Conservation (phyloP, 2,329 filamentous ascomycete genomes). For the Aspergillus texensis region DNA sequence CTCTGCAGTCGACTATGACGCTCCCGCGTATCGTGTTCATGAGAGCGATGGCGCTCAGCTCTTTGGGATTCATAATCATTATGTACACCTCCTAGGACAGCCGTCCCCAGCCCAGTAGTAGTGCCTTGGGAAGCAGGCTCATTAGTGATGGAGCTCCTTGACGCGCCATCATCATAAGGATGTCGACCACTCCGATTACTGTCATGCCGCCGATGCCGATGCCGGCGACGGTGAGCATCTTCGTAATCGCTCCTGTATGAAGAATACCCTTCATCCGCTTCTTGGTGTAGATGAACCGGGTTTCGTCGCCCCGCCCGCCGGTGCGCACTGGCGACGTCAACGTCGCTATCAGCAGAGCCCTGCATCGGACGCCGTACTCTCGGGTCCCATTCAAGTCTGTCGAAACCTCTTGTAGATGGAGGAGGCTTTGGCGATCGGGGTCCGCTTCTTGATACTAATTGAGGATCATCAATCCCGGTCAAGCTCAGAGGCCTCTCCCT, state of each 20-base stretch:
- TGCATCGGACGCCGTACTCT: constrained; percentile 27
- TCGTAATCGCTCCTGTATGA: constrained; percentile 49
- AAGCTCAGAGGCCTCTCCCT: constrained; percentile 43
- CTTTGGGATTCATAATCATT: constrained; percentile 33
- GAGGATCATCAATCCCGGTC: constrained; percentile 40
- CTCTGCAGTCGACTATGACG: constrained; percentile 29
- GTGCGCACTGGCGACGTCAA: constrained; percentile 39
- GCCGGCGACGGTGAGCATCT: constrained; percentile 45
- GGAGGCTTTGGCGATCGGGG: constrained; percentile 39
- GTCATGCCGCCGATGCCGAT: constrained; percentile 29
- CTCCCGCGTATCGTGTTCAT: constrained; percentile 16
- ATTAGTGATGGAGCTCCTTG: constrained; percentile 20
- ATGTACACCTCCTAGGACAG: constrained; percentile 39
- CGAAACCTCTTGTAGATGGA: constrained; percentile 41
- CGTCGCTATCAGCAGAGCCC: constrained; percentile 30
- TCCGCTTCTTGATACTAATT: constrained; percentile 30
- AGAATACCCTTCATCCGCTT: constrained; percentile 47
- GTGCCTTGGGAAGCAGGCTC: constrained; percentile 19
- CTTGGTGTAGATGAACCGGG: constrained; percentile 52
- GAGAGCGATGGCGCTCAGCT: constrained; percentile 25
- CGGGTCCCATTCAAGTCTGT: constrained; percentile 36
- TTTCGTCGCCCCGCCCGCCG: constrained; percentile 45
- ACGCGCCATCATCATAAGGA: constrained; percentile 24
- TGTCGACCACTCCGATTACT: constrained; percentile 21
- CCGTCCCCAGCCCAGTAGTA: constrained; percentile 38